phyloP scores from a whole-genome alignment of 1,284 basidiomycete genomes.

The Puccinia triticina region DNA sequence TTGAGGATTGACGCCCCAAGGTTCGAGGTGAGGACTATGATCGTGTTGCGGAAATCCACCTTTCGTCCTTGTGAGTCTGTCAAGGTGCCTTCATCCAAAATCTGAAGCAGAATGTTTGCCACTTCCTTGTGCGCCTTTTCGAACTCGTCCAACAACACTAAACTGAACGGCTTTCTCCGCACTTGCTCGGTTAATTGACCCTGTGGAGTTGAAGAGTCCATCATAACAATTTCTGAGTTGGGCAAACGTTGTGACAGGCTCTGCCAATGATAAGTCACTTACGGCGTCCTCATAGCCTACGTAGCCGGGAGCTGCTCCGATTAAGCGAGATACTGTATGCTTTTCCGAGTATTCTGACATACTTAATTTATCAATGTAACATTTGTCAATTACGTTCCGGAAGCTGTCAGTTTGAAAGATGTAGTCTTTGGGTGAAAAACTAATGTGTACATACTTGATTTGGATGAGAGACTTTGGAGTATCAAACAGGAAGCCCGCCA shows the following conservation, averaged over 20 bases:
- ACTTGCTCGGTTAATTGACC: slow-evolving; percentile 85
- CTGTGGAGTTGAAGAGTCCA: not conserved
- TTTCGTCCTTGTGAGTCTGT: slow-evolving; percentile 68
- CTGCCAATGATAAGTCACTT: not conserved
- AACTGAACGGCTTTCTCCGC: slow-evolving; percentile 78
- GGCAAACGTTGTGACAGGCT: not conserved
- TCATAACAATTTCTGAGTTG: not conserved
- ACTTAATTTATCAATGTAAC: not conserved
- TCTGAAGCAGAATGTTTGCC: slow-evolving; percentile 85
- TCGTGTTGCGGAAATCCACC: slow-evolving; percentile 71
- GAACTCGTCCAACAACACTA: slow-evolving; percentile 80
- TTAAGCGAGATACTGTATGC: slow-evolving; percentile 83
- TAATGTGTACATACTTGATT: slow-evolving; percentile 50
- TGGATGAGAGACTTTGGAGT: slow-evolving; percentile 76
- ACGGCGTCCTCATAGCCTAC: slow-evolving; percentile 61
- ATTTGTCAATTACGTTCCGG: not conserved
- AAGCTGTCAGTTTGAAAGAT: not conserved
- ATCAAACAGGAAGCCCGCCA: slow-evolving; percentile 83
- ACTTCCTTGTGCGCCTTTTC: slow-evolving; percentile 82
- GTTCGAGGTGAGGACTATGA: slow-evolving; percentile 83
- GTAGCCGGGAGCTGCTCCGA: slow-evolving; percentile 78
- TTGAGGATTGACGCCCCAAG: slow-evolving; percentile 77
- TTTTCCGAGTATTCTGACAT: slow-evolving; percentile 73
- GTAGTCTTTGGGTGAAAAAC: slow-evolving; percentile 62
- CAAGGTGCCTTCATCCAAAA: slow-evolving; percentile 85